Conservation (phyloP, 441 rosid species). For the Jatropha podagrica region DNA sequence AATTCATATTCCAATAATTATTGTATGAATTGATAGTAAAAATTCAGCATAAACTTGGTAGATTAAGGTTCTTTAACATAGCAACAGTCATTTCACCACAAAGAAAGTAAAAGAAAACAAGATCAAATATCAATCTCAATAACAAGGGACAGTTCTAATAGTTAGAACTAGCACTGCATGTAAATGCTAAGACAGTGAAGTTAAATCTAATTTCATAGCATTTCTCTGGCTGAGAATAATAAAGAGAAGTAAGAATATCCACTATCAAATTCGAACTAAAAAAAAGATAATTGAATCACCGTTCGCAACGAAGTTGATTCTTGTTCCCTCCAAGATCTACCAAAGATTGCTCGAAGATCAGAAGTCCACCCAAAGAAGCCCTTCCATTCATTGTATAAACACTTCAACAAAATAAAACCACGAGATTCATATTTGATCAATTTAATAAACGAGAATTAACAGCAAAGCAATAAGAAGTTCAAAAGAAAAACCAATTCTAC, state of each 20-base stretch:
- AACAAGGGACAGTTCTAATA: not conserved
- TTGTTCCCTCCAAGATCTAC: slow-evolving; percentile 65
- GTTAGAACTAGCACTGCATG: not conserved
- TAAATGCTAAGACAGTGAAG: not conserved
- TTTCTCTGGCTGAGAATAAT: not conserved
- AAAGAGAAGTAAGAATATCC: not conserved
- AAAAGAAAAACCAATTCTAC: not conserved
- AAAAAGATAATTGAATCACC: slow-evolving; percentile 33
- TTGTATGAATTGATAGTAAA: not conserved
- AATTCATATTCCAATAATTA: not conserved
- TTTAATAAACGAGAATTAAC: not conserved
- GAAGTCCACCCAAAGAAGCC: slow-evolving; percentile 72
- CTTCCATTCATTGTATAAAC: slow-evolving; percentile 87
- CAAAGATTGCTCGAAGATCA: slow-evolving; percentile 59
- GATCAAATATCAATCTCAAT: not conserved
- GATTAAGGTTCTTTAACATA: not conserved
- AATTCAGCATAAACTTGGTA: not conserved
- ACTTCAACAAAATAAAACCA: slow-evolving; percentile 40
- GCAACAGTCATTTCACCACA: not conserved
- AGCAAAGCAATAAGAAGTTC: not conserved
- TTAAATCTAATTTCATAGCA: not conserved
- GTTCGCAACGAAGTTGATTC: slow-evolving; percentile 54
- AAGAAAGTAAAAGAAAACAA: too few species aligned
- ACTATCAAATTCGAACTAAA: not conserved
- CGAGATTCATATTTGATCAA: slow-evolving; percentile 8